Evolutionary conservation across 495 filamentous ascomycete genomes (phyloP), one percentile per base, ranked within the genome.

Genomic region (Neurospora sp.): DNA sequence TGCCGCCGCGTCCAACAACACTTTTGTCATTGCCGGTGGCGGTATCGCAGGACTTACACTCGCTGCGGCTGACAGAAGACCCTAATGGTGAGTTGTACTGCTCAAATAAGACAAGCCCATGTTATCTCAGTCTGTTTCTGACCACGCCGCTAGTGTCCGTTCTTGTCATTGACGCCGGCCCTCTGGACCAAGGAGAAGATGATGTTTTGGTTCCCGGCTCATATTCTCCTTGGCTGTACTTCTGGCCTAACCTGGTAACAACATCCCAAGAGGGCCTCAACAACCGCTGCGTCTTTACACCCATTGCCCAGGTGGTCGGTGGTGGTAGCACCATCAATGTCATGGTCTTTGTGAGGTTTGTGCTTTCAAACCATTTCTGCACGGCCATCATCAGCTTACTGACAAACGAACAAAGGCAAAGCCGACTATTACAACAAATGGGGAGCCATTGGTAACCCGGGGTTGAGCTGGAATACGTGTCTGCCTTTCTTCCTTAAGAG

Each of bases 401-500:
- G 38, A 71, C 61, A 17, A 35, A 17, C 38, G 0, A 1, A 42
- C 42, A 38, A 83, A 40, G 86, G 85, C 3, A 79, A 83, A 7
- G 71, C 72, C 2, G 81, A 76, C 12, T 86, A 89, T 73, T 89
- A 87, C 71, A 85, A 91, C 72, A 78, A 81, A 7, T 91, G 90
- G 90, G 85, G 84, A 72, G 77, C 74, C 10, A 76, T 90, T 3
- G 90, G 90, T 2, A 90, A 90, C 75, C 79, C 83, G 3, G 87
- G 88, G 17, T 91, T 88, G 89, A 86, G 83, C 73, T 92, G 89
- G 87, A 73, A 86, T 0, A 84, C 76, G 42, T 78, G 92, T n/a
- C 76, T 89, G 20, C 87, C 89, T 4, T 92, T 91, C 75, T 88
- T 88, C 76, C 79, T 81, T 31, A 88, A 87, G 74, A 75, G 76